Evolutionary conservation across 192 early-diverging fungal genomes (phyloP), one percentile per base, ranked within the genome.

Genomic region (Entrophospora sp.): DNA sequence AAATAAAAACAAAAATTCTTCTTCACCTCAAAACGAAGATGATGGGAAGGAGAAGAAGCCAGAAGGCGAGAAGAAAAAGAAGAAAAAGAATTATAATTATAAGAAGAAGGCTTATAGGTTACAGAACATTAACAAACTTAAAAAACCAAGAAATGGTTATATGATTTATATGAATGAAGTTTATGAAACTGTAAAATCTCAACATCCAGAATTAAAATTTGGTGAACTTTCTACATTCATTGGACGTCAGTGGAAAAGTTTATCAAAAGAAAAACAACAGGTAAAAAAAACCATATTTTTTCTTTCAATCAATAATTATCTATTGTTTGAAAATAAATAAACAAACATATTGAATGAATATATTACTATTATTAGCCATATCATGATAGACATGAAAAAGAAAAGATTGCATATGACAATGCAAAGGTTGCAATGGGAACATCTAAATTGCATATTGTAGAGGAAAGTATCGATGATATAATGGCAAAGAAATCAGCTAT

Each of bases 91-190:
- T 0, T 42, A 10, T 31, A 53, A 53, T 53, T 30, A 28, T 16
- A 53, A 5, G 13, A 30, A 30, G n/a, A 25, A 53, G 31, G 27
- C 51, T 53, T 28, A n/a, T n/a, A n/a, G n/a, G n/a, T n/a, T n/a
- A n/a, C n/a, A n/a, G n/a, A n/a, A n/a, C n/a, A n/a, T 30, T 32
- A 28, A 53, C 8, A 53, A 28, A n/a, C 22, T 53, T 28, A 53
- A 53, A 53, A 25, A 28, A 53, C 51, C 51, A 28, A 31, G 51
- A 16, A 53, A 53, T 28, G 51, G 51, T 53, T 53, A 53, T 31
- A 53, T 53, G 51, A 53, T 53, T 32, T 53, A 30, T 16, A 53
- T 53, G 51, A 53, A 53, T 14, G 51, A 53, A 31, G 51, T 53
- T 30, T 53, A 53, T 53, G 51, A 53, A 5, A 28, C 27, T 13